A percentile compares a stretch with the other conserved stretches of the same genome.
Conservation (phyloP, 1,139 yeast species). For the Wickerhamomyces sp. region DNA sequence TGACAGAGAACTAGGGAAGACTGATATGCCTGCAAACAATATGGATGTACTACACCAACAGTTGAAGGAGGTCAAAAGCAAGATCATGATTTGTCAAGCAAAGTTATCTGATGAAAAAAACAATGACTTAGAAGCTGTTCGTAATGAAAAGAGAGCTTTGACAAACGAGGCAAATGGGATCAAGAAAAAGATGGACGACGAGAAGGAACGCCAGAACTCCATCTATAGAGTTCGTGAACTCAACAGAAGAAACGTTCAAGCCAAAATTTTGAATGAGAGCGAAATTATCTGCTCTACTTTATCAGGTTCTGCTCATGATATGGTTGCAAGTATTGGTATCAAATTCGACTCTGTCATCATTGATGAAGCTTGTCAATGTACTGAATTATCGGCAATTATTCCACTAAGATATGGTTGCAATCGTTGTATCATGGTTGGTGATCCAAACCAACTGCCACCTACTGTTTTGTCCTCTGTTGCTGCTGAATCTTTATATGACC, state of each 20-base stretch:
- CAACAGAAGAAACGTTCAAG: constrained; percentile 71
- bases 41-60: constrained; percentile 28
- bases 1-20: constrained; percentile 53
- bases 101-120: constrained; percentile 7
- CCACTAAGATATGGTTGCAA: constrained; percentile 91
- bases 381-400: constrained; percentile 85
- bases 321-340: constrained; percentile 67
- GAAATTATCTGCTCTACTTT: constrained; percentile 89
- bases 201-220: constrained; percentile 66
- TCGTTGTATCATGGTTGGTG: constrained; percentile 96
- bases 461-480: constrained; percentile 95
- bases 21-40: constrained; percentile 31
- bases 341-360: constrained; percentile 90
- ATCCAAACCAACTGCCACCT: constrained; percentile 97
- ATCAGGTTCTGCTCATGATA: constrained; percentile 93
- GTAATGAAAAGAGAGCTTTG: constrained; percentile 37
- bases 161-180: constrained; percentile 59
- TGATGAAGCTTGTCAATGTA: constrained; percentile 98
- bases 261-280: constrained; percentile 66
- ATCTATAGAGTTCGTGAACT: constrained; percentile 73
- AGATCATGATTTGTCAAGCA: constrained; percentile 24
- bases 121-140: constrained; percentile 12
- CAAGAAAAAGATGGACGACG: constrained; percentile 71
- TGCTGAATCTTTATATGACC: constrained; percentile 74
- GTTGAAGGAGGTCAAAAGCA: constrained; percentile 32